Evolutionary conservation across 129 eudicot species (phyloP).

Genomic region (Flaveria sonorensis): DNA sequence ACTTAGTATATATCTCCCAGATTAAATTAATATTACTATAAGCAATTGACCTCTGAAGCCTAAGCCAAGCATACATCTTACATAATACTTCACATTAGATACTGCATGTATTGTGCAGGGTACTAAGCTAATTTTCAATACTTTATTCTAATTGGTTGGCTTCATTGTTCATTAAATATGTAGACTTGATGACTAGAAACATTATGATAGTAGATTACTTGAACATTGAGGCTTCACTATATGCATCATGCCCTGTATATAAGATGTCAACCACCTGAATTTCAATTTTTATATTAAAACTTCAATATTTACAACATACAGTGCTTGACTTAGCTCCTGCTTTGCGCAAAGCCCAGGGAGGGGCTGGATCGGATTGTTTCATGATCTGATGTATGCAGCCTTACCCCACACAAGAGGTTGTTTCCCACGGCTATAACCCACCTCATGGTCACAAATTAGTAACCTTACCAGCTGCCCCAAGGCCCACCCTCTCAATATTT

Average conservation of each 20-base stretch:
- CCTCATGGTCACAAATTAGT: no score
- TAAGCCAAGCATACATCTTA: background rate
- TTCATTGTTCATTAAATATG: background rate
- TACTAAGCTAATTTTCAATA: background rate
- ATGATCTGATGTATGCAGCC: no score
- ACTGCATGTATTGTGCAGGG: background rate
- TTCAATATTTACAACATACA: background rate
- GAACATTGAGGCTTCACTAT: no score
- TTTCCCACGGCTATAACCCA: no score
- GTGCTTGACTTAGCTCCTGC: no score
- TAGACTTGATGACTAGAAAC: background rate
- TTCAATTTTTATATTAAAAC: background rate
- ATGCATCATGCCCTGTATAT: background rate
- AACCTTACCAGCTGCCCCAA: no score
- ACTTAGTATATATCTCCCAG: background rate
- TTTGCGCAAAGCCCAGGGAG: no score
- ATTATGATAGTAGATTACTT: no score
- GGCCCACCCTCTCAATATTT: background rate
- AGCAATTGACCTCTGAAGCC: background rate
- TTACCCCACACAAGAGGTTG: no score
- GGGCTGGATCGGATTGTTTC: no score
- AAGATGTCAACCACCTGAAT: slow-evolving; percentile 1
- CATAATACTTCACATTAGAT: background rate
- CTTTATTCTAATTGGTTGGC: background rate
- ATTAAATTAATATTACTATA: background rate